A percentile compares a stretch with the other conserved stretches of the same genome.
Evolutionary conservation across 2,329 filamentous ascomycete genomes (phyloP).

Genomic region (Xylariomycetidae sp.): DNA sequence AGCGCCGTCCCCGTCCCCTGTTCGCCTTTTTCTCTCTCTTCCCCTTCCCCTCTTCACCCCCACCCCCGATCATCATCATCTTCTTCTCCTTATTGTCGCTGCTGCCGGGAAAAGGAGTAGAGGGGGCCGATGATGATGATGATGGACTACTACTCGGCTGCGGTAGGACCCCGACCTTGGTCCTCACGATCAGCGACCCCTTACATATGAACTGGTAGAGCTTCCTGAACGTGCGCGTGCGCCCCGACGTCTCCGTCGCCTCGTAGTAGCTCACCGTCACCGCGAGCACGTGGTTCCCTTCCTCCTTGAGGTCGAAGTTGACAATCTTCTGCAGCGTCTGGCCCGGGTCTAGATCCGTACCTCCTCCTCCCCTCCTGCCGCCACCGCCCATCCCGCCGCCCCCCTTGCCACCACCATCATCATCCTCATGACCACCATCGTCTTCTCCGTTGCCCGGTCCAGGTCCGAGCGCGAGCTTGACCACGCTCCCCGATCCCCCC

Average conservation of each 20-base stretch:
- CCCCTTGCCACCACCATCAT: conserved; percentile 5
- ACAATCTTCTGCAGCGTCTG: conserved; percentile 77
- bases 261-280: conserved; percentile 95
- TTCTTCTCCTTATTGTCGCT: not conserved
- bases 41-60: not conserved
- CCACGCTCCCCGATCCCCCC: conserved; percentile 48
- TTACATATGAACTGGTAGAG: conserved; percentile 96
- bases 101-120: conserved; percentile 20
- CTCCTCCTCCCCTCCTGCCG: too few species aligned
- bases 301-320: conserved; percentile 84
- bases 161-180: conserved; percentile 69
- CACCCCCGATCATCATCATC: not conserved
- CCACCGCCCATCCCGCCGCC: too few species aligned
- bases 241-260: conserved; percentile 63
- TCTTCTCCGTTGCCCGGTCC: conserved; percentile 5
- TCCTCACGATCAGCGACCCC: conserved; percentile 81
- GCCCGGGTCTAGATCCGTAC: conserved; percentile 53
- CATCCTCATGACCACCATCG: conserved; percentile 3
- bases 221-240: conserved; percentile 85
- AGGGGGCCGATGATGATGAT: not conserved
- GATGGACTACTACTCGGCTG: conserved; percentile 25
- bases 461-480: conserved; percentile 55
- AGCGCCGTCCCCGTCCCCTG: conserved; percentile 35
- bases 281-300: conserved; percentile 87
- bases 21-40: not conserved